A percentile compares a stretch with the other conserved stretches of the same genome.
phyloP scores from a whole-genome alignment of 208 protist species.

The Trichomonas tenax region DNA sequence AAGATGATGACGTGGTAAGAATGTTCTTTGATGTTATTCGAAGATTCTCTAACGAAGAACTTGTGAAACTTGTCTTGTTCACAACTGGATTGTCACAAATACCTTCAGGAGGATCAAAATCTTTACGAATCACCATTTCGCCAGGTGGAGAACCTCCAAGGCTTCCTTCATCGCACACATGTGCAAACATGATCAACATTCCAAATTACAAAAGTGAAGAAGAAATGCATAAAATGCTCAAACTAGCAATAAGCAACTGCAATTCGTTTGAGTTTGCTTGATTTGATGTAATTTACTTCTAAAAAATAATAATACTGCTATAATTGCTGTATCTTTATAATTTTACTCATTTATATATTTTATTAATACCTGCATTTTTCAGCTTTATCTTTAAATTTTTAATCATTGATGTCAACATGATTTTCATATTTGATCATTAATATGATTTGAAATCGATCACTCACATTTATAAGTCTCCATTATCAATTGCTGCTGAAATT shows the following conservation, averaged over 20 bases:
- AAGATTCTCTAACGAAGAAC: slow-evolving; percentile 47
- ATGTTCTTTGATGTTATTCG: slow-evolving; percentile 87
- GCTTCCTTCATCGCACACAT: not conserved
- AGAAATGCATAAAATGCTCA: not conserved
- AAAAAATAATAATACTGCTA: too few species aligned
- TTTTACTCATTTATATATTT: too few species aligned
- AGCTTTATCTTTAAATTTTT: too few species aligned
- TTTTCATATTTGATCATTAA: too few species aligned
- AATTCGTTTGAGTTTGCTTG: not conserved
- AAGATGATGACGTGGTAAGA: slow-evolving; percentile 41
- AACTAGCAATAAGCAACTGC: not conserved
- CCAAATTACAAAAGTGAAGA: not conserved
- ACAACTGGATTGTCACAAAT: slow-evolving; percentile 88
- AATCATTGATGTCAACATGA: too few species aligned
- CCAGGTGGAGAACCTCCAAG: not conserved
- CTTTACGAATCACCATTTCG: slow-evolving; percentile 38
- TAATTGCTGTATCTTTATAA: too few species aligned
- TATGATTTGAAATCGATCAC: too few species aligned
- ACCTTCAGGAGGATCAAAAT: slow-evolving; percentile 77
- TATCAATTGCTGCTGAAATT: too few species aligned
- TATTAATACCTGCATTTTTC: too few species aligned
- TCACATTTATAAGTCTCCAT: too few species aligned
- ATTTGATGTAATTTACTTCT: too few species aligned
- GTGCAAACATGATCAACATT: not conserved
- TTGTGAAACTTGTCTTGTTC: slow-evolving; percentile 66